Evolutionary conservation across 805 yeast species (phyloP), one percentile per base, ranked within the genome.

Genomic region (Spathaspora arborariae): DNA sequence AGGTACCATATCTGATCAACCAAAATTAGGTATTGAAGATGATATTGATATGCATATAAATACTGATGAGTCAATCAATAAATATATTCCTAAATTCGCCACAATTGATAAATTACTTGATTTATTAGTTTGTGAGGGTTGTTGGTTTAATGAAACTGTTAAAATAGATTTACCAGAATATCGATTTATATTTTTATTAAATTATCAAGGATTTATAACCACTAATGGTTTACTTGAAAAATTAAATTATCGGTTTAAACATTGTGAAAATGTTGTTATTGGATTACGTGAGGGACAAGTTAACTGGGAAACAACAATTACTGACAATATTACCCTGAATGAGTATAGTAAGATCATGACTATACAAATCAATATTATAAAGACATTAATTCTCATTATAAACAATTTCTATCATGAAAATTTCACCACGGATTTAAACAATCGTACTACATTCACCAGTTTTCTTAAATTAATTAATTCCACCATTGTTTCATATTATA

Each of bases 361-460:
- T 57, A 86, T 91, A 38, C 94, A 90, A 59, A 73, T 85, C 34
- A 95, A 95, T 36, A 80, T 90, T 26, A 69, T 90, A 49, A 95
- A 88, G 59, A 88, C 89, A 0, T 68, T 89, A 47, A 75, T 81
- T 39, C 76, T 84, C 24, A 75, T 95, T 62, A 80, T 88, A 18
- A 75, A 80, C 40, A 83, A 84, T 53, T 88, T 85, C 59, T 90
- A 84, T 60, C 35, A 30, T 30, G 65, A 78, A 22, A 94, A 88
- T 59, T 88, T 91, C 57, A 75, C 84, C 3, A 85, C 82, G 59
- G 88, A 85, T 54, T 58, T 84, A 50, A 63, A 67, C 10, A 81
- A 84, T 56, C 81, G 85, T 54, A 67, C 72, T 4, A 69, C 76
- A 2, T 75, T 88, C 56, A 78, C 85, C 44, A 84, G 82, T 48